These are phyloP conservation scores for Echeveria elegans DNA, from an alignment of 164 flowering plant species.

Conservation along the genomic window DNA sequence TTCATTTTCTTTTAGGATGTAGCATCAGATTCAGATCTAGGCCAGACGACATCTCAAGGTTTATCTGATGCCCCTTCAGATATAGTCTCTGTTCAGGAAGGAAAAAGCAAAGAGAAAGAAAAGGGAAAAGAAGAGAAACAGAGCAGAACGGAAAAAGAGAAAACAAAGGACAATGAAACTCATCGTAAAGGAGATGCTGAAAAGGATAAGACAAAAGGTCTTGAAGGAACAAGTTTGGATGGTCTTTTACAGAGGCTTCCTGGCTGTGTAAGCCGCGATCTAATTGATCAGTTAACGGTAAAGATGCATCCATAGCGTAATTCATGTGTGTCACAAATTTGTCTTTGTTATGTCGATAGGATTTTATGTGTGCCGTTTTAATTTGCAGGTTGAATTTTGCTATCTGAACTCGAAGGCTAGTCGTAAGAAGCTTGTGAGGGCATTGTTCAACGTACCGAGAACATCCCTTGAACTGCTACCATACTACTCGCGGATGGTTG, in stretches of 20 bases:
- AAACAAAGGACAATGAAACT: constrained; percentile 61
- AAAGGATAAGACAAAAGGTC: constrained; percentile 73
- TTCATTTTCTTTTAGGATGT: constrained; percentile 35
- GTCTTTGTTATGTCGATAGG: not conserved
- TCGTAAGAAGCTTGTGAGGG: constrained; percentile 85
- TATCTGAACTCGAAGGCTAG: constrained; percentile 85
- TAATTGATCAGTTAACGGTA: constrained; percentile 92
- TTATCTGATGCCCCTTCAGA: constrained; percentile 36
- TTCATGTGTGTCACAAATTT: constrained; percentile 5
- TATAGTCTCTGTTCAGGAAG: constrained; percentile 41
- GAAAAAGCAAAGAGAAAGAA: constrained; percentile 50
- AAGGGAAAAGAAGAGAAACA: constrained; percentile 62
- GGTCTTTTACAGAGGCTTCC: constrained; percentile 89
- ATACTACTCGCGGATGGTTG: constrained; percentile 96
- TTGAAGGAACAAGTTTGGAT: constrained; percentile 85
- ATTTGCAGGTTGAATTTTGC: constrained; percentile 85
- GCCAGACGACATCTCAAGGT: constrained; percentile 37
- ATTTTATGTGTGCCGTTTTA: not conserved
- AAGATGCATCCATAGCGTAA: constrained; percentile 14
- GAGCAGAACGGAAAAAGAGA: constrained; percentile 43
- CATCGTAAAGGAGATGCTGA: constrained; percentile 71
- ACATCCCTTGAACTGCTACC: constrained; percentile 88
- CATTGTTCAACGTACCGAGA: constrained; percentile 89
- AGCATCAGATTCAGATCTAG: constrained; percentile 52
- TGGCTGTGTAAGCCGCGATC: constrained; percentile 95